Percentiles rank a stretch among this genome's conserved stretches.
Evolutionary conservation across 345 rosid species (phyloP).

Genomic region (Arabis hirsuta): DNA sequence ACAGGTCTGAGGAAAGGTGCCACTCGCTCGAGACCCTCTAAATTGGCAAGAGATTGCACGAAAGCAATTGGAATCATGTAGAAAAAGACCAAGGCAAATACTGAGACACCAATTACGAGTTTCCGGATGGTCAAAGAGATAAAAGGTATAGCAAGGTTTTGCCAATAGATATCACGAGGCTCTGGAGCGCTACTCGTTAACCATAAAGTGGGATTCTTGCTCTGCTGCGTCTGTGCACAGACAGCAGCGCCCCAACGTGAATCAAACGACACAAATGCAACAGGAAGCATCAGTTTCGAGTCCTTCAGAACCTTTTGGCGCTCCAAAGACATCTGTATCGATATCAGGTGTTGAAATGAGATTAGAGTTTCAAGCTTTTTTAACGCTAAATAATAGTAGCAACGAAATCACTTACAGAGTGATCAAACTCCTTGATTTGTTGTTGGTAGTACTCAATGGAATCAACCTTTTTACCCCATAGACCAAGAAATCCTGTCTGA

Average conservation of each 20-base stretch:
- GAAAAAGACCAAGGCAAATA: conserved; percentile 90
- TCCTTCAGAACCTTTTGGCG: conserved; percentile 73
- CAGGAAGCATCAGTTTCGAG: conserved; percentile 71
- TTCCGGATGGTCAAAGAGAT: conserved; percentile 81
- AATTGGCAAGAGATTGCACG: conserved; percentile 96
- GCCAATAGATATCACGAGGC: conserved; percentile 96
- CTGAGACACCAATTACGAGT: conserved; percentile 66
- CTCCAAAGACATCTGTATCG: conserved; percentile 73
- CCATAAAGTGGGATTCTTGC: conserved; percentile 92
- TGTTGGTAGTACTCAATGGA: conserved; percentile 80
- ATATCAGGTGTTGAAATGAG: conserved; percentile 6
- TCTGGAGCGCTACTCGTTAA: conserved; percentile 96
- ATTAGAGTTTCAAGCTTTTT: not conserved
- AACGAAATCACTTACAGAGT: conserved; percentile 53
- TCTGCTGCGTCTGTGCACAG: conserved; percentile 97
- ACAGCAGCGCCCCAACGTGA: conserved; percentile 99
- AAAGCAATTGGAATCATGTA: conserved; percentile 99
- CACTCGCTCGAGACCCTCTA: conserved; percentile 86
- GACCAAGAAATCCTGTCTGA: conserved; percentile 89
- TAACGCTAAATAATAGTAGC: not conserved
- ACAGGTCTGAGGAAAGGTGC: conserved; percentile 98
- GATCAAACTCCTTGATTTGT: conserved; percentile 60
- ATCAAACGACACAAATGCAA: conserved; percentile 86
- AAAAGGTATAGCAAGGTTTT: conserved; percentile 89
- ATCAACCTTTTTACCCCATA: conserved; percentile 80